Evolutionary conservation across 371 early-diverging fungal genomes (phyloP), one percentile per base, ranked within the genome.

Genomic region (Apophysomyces trapeziformis): DNA sequence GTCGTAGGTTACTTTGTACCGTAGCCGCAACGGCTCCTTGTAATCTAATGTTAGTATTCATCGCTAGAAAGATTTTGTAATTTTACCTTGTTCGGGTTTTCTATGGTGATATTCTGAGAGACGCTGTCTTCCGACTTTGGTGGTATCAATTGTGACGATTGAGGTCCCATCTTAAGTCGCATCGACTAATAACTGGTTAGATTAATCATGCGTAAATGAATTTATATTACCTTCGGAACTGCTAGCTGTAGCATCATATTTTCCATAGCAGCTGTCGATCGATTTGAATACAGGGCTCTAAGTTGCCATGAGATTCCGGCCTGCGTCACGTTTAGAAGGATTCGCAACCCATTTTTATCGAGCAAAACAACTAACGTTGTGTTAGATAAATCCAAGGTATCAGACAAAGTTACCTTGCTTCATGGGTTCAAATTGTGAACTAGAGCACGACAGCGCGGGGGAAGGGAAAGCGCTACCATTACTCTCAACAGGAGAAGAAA

Each of bases 1-100:
- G 26, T 80, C 68, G 72, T 91, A 93, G 26, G 82, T 81, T 4
- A 92, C 79, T 62, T 87, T 87, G 74, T 88, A 93, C 57, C 89
- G 80, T 64, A 92, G 65, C 26, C 90, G 83, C 37, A 91, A 66
- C 37, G 85, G 76, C 37, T 89, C 88, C 86, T 88, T 70, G 37
- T 2, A 26, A 54, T 18, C 38, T 37, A 38, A 63, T 39, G 36
- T n/a, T 58, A 18, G 5, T 7, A 32, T 50, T 45, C 4, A 4
- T 13, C 46, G 21, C 54, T n/a, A 39, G 32, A 18, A 7, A 9
- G n/a, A 44, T 44, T 14, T 8, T 21, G 35, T 5, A 8, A 14
- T n/a, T 36, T 57, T 75, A 78, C 78, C 66, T 73, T 73, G 5
- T 79, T 75, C 1, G 88, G 82, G 72, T 90, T 90, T 39, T 71